Evolutionary conservation across 495 filamentous ascomycete genomes (phyloP).

Genomic region (Aspergillus conjunctus): DNA sequence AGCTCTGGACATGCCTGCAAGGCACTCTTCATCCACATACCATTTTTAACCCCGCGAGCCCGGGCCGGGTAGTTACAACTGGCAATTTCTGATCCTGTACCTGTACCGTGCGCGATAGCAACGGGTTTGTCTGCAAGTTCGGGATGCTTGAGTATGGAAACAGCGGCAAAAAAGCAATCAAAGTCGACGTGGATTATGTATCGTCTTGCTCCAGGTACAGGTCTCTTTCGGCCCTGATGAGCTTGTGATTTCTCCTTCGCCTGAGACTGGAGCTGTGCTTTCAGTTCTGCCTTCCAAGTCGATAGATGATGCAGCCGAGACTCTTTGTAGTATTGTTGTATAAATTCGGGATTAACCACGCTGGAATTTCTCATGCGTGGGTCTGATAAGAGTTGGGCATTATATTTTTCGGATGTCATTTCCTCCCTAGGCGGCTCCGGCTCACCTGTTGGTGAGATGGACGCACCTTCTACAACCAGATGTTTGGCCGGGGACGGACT

Average conservation of each 20-base stretch:
- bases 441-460: conserved; percentile 13
- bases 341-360: conserved; percentile 84
- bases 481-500: conserved; percentile 3
- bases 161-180: conserved; percentile 95
- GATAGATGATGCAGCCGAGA: conserved; percentile 93
- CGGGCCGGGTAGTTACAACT: conserved; percentile 95
- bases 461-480: background rate
- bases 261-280: conserved; percentile 78
- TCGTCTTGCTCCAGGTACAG: conserved; percentile 61
- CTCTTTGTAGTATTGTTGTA: conserved; percentile 91
- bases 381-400: conserved; percentile 76
- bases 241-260: conserved; percentile 67
- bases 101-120: conserved; percentile 84
- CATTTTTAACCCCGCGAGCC: conserved; percentile 84
- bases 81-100: conserved; percentile 88
- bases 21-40: conserved; percentile 98
- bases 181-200: conserved; percentile 97
- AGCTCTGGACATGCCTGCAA: conserved; percentile 81
- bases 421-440: conserved; percentile 33
- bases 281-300: conserved; percentile 92
- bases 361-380: conserved; percentile 82
- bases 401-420: conserved; percentile 89
- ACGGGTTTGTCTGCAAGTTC: conserved; percentile 80
- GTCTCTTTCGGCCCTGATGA: conserved; percentile 50
- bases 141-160: conserved; percentile 77